These are phyloP conservation scores for Casuarina glauca DNA, from an alignment of 306 rosid genomes.

Conservation along the genomic window DNA sequence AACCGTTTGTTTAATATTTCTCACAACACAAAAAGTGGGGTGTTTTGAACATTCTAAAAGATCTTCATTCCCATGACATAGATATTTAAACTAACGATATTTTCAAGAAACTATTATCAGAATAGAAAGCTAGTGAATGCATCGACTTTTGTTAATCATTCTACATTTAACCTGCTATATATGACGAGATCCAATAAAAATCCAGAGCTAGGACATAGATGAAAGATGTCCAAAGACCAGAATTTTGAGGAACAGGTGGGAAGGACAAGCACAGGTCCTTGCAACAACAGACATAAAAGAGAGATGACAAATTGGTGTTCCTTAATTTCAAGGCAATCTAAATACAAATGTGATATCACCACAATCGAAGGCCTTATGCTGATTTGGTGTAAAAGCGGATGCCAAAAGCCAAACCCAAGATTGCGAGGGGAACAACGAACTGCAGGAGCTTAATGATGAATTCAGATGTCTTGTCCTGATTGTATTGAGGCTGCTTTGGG, in stretches of 20 bases:
- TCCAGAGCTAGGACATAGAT: neutral
- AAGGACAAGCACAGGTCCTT: neutral
- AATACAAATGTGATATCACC: neutral
- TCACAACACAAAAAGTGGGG: too few relatives aligned
- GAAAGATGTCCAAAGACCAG: neutral
- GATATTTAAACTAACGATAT: too few relatives aligned
- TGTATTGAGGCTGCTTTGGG: conserved; percentile 60
- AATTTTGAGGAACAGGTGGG: neutral
- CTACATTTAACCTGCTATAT: neutral
- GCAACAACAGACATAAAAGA: neutral
- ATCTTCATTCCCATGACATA: too few relatives aligned
- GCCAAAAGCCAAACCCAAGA: conserved; percentile 55
- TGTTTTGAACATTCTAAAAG: too few relatives aligned
- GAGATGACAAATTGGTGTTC: neutral
- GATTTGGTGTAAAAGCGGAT: conserved; percentile 54
- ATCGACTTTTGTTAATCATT: too few relatives aligned
- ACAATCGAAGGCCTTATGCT: conserved; percentile 26
- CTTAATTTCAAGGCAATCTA: neutral
- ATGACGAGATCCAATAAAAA: too few relatives aligned
- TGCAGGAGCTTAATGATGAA: conserved; percentile 60
- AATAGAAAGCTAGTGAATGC: too few relatives aligned
- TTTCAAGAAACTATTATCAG: too few relatives aligned
- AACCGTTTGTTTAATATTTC: too few relatives aligned
- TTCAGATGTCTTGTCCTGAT: conserved; percentile 62
- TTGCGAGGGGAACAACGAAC: conserved; percentile 56